These are phyloP conservation scores for Candida palmyrensis DNA, from an alignment of 805 yeast species.

Conservation along the genomic window DNA sequence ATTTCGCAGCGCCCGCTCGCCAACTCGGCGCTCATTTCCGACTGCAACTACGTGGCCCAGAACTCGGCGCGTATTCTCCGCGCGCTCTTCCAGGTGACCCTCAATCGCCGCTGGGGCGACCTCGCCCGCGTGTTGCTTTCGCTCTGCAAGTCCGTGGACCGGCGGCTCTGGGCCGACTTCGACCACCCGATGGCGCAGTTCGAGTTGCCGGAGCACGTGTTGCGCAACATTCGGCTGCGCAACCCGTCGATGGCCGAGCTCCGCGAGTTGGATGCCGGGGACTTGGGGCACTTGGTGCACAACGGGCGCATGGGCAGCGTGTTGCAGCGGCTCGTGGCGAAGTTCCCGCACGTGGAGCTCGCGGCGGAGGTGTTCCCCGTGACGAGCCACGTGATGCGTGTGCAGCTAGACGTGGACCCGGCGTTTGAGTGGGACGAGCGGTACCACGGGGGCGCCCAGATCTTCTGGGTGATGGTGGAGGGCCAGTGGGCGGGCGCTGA, in stretches of 20 bases:
- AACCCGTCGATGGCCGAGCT: constrained; percentile 67
- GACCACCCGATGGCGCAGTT: constrained; percentile 89
- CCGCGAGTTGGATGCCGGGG: constrained; percentile 67
- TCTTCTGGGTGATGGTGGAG: constrained; percentile 91
- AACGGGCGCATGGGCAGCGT: constrained; percentile 68
- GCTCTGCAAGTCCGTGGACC: constrained; percentile 82
- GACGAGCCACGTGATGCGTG: constrained; percentile 78
- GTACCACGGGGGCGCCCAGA: constrained; percentile 77
- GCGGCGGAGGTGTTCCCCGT: constrained; percentile 86
- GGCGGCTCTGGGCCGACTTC: constrained; percentile 73
- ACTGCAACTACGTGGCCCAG: constrained; percentile 90
- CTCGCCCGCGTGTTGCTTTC: constrained; percentile 70
- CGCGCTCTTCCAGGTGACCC: constrained; percentile 81
- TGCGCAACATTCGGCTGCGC: constrained; percentile 56
- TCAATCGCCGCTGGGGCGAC: constrained; percentile 88
- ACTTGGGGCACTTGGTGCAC: constrained; percentile 87
- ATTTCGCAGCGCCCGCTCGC: constrained; percentile 69
- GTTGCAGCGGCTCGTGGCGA: constrained; percentile 53
- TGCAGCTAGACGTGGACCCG: constrained; percentile 64
- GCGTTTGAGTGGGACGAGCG: constrained; percentile 84
- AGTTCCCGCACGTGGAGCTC: constrained; percentile 72
- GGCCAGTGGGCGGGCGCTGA: constrained; percentile 30
- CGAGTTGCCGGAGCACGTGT: constrained; percentile 64
- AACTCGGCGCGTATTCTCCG: constrained; percentile 91
- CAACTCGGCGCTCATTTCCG: constrained; percentile 82